Base-by-base conservation (phyloP, 2,329 filamentous ascomycete genomes). In the Trichoderma harzianum region DNA sequence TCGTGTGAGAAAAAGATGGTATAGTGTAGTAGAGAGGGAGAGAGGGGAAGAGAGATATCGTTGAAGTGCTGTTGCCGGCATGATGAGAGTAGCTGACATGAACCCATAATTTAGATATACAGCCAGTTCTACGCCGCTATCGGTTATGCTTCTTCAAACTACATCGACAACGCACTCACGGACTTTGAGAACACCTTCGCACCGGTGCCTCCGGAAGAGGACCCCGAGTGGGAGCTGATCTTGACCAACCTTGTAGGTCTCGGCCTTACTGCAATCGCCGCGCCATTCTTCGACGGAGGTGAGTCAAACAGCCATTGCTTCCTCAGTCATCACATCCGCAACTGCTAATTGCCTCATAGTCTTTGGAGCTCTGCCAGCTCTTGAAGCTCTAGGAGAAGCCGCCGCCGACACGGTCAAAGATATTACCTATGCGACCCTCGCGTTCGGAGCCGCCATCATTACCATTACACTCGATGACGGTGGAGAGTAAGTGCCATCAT, bases 211-310 rank as follows among this genome's bases (percentile, higher is more conserved):
- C 62, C 58, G 18, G 14, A 57, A n/a, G 11, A 60, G 5, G 61
- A 72, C 65, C 76, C 78, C 67, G 73, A 69, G 39, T 79, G 77
- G 78, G 64, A 77, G 8, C 36, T 72, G n/a, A 69, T 81, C 34
- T 71, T 82, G 7, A 74, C 80, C 30, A 76, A 79, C 71, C 69
- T 79, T 12, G 30, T 80, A 57, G 78, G 74, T 34, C 67, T 80
- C n/a, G 78, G 78, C 4, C 73, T 76, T 7, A 70, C 76, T 30
- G 69, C 74, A 28, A 72, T 63, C 21, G 75, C 74, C 1, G 78
- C 69, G 34, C 75, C 76, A 28, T 78, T 78, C 66, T 79, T 80
- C 74, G 78, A 79, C 57, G 21, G 7, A 39, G 2, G 51, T 61
- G 21, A 69, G 53, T 58, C 36, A 32, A 32, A n/a, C 32, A 32